Evolutionary conservation across 2,329 filamentous ascomycete genomes (phyloP).

Genomic region (Ophioceras dolichostomum): DNA sequence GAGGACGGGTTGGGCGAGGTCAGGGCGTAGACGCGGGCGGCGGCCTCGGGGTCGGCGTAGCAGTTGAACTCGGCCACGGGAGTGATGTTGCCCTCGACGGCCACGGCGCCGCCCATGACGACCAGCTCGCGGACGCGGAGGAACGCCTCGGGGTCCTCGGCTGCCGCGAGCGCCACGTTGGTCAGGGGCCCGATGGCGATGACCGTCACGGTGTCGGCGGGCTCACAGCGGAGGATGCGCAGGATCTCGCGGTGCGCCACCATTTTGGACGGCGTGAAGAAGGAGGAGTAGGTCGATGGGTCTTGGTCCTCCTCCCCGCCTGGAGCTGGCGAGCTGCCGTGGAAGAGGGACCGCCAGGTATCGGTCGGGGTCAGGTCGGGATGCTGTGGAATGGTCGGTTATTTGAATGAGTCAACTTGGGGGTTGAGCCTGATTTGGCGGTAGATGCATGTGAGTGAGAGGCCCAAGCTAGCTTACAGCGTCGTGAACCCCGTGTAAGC

Average conservation of each 20-base stretch:
- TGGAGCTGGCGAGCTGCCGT: constrained; percentile 18
- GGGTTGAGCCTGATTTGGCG: not conserved
- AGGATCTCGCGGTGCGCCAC: constrained; percentile 80
- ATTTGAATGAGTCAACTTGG: too few relatives aligned
- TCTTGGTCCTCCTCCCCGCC: constrained; percentile 19
- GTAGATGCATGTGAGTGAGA: not conserved
- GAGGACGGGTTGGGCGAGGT: constrained; percentile 61
- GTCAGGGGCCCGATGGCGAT: constrained; percentile 83
- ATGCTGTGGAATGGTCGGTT: constrained; percentile 24
- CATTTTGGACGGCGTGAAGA: constrained; percentile 65
- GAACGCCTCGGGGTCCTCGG: constrained; percentile 81
- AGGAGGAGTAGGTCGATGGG: constrained; percentile 32
- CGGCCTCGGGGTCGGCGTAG: constrained; percentile 73
- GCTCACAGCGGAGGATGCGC: constrained; percentile 70
- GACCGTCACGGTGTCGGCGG: constrained; percentile 75
- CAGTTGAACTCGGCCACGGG: constrained; percentile 93
- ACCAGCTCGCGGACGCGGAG: constrained; percentile 81
- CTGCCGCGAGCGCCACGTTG: constrained; percentile 82
- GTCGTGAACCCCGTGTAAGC: constrained; percentile 63
- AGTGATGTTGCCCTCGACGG: constrained; percentile 68
- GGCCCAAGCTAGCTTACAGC: constrained; percentile 22
- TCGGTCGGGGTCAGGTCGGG: constrained; percentile 65
- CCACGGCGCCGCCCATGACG: constrained; percentile 86
- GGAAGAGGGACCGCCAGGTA: constrained; percentile 61
- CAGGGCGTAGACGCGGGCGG: constrained; percentile 65